Percentiles rank a stretch among this genome's conserved stretches.
Evolutionary conservation across 164 flowering plant species (phyloP).

Genomic region (Litsea cubeba): DNA sequence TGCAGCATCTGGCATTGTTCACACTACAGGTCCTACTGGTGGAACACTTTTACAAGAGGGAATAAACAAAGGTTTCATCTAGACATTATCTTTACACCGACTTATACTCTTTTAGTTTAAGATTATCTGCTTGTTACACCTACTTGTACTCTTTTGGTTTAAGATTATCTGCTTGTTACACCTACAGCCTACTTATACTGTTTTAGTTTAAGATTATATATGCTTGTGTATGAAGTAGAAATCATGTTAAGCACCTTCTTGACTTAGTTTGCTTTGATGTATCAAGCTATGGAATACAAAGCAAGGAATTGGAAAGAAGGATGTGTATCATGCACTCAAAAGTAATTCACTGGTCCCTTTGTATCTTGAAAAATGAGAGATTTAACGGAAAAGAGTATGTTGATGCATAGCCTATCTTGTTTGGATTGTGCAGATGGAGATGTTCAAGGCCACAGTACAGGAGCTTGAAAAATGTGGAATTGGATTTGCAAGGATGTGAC

Average conservation of each 20-base stretch:
- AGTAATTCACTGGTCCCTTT: not conserved
- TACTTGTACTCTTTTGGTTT: not conserved
- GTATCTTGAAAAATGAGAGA: not conserved
- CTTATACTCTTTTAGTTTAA: not conserved
- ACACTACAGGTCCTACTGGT: not conserved
- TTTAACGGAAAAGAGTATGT: not conserved
- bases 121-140: not conserved
- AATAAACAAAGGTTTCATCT: conserved; percentile 5
- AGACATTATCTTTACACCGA: not conserved
- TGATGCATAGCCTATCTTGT: not conserved
- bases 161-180: not conserved
- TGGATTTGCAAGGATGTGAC: conserved; percentile 14
- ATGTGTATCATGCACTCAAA: conserved; percentile 13
- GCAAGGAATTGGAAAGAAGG: conserved; percentile 7
- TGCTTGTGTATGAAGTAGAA: not conserved
- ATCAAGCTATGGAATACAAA: conserved; percentile 10
- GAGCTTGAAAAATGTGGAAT: conserved; percentile 13
- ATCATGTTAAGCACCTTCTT: not conserved
- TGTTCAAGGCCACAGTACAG: conserved; percentile 8
- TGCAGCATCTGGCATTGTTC: not conserved
- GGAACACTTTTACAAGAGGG: conserved; percentile 2
- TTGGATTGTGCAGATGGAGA: conserved; percentile 10
- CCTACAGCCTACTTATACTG: no score
- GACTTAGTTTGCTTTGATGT: not conserved
- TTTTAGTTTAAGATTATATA: not conserved